These are phyloP conservation scores for Fusarium sterilihyphosum DNA, from an alignment of 2,329 filamentous ascomycete species.

Conservation along the genomic window DNA sequence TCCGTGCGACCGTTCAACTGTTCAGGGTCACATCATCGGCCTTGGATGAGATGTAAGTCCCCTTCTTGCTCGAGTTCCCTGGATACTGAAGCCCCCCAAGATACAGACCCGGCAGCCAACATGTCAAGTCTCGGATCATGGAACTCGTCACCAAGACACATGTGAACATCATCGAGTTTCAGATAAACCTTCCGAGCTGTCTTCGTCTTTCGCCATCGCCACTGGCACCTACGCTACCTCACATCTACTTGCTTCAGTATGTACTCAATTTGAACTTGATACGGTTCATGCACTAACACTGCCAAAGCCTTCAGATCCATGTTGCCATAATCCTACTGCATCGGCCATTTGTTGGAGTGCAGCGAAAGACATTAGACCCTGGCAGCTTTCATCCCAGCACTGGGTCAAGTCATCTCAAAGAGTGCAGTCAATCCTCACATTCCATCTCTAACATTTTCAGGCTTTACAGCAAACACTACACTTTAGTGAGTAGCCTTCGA, in stretches of 20 bases:
- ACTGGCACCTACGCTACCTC: background rate
- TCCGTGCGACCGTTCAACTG: background rate
- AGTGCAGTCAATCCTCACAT: background rate
- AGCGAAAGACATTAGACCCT: background rate
- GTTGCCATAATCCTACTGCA: background rate
- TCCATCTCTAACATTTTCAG: background rate
- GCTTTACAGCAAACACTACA: background rate
- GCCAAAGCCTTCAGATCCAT: background rate
- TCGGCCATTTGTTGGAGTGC: background rate
- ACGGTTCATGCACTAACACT: background rate
- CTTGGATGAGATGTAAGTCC: background rate
- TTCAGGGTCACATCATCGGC: background rate
- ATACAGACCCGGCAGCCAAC: background rate
- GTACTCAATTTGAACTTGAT: fast-evolving
- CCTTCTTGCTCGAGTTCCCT: too few species aligned
- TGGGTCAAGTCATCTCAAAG: background rate
- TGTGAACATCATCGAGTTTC: background rate
- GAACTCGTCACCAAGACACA: background rate
- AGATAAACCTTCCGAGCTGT: background rate
- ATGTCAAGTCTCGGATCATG: background rate
- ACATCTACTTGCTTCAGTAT: background rate
- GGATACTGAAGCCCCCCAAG: background rate
- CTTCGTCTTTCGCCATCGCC: background rate
- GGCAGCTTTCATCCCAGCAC: background rate
- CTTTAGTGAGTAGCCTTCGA: background rate